Conservation (phyloP, 345 rosid genomes). For the Citrus sinensis region DNA sequence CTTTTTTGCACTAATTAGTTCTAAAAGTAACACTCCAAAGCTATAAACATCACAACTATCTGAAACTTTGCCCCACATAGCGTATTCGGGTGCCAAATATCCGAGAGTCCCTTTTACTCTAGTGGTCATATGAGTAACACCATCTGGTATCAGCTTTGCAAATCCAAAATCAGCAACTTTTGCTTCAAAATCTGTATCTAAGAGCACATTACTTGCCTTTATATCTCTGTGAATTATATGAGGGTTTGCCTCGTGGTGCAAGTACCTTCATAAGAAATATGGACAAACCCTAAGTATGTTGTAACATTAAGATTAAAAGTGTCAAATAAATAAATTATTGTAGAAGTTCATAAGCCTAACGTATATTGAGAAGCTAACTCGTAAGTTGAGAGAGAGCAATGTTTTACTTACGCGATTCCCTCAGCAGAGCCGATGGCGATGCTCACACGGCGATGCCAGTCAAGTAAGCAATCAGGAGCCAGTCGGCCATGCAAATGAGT, state of each 20-base stretch:
- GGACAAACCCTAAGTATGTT: background rate
- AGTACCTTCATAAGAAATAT: conserved; percentile 35
- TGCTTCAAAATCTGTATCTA: conserved; percentile 50
- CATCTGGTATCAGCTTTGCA: conserved; percentile 64
- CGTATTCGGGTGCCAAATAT: conserved; percentile 70
- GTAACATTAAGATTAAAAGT: too few species aligned
- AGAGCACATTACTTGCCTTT: conserved; percentile 63
- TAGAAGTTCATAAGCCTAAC: too few species aligned
- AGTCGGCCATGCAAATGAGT: conserved; percentile 68
- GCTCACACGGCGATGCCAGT: conserved; percentile 54
- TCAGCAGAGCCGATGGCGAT: conserved; percentile 60
- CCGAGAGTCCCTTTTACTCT: conserved; percentile 68
- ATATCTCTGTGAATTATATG: conserved; percentile 72
- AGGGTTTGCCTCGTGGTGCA: conserved; percentile 64
- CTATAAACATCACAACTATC: conserved; percentile 68
- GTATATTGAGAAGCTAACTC: too few species aligned
- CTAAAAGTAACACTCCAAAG: conserved; percentile 59
- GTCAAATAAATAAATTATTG: too few species aligned
- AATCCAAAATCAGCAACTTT: conserved; percentile 74
- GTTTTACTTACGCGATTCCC: conserved; percentile 53
- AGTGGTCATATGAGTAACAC: conserved; percentile 63
- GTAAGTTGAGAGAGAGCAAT: background rate
- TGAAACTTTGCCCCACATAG: conserved; percentile 81
- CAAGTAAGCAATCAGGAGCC: conserved; percentile 49
- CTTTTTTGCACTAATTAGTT: conserved; percentile 50